Conservation (phyloP, 83 land plant genomes). For the Thuja plicata region DNA sequence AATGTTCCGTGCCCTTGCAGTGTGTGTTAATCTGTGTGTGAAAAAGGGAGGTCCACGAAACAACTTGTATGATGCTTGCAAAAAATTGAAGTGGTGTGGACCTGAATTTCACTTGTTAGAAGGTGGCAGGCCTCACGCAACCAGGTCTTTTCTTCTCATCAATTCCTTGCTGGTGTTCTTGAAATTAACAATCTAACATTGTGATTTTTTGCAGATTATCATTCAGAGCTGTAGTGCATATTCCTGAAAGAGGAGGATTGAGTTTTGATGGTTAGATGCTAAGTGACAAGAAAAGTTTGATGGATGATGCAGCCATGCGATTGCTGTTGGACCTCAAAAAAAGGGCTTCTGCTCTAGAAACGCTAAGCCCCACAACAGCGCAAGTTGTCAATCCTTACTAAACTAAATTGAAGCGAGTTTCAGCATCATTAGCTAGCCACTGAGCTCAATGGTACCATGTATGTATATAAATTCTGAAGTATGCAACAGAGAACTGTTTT, state of each 20-base stretch:
- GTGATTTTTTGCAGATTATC: neutral
- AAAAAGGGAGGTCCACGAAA: slow-evolving; percentile 57
- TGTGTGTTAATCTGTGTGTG: slow-evolving; percentile 29
- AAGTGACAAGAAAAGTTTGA: slow-evolving; percentile 60
- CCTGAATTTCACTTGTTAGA: slow-evolving; percentile 43
- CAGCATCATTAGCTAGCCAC: too few species aligned
- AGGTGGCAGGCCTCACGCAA: neutral
- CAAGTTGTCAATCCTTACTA: neutral
- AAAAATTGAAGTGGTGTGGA: slow-evolving; percentile 52
- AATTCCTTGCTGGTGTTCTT: neutral
- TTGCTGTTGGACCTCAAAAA: slow-evolving; percentile 50
- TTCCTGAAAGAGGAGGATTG: neutral
- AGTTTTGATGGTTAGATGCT: slow-evolving; percentile 24
- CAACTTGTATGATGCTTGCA: slow-evolving; percentile 47
- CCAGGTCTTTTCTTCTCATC: neutral
- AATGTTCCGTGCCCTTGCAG: slow-evolving; percentile 20
- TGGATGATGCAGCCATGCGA: slow-evolving; percentile 60
- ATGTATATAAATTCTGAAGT: neutral
- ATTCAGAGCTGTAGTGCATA: neutral
- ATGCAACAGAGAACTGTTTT: neutral
- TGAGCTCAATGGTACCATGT: too few species aligned
- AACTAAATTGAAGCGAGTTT: neutral
- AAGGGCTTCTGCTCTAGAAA: slow-evolving; percentile 29
- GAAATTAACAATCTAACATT: neutral
- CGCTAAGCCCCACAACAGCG: neutral